Conservation (phyloP, 805 yeast genomes). For the Ogataea allantospora region DNA sequence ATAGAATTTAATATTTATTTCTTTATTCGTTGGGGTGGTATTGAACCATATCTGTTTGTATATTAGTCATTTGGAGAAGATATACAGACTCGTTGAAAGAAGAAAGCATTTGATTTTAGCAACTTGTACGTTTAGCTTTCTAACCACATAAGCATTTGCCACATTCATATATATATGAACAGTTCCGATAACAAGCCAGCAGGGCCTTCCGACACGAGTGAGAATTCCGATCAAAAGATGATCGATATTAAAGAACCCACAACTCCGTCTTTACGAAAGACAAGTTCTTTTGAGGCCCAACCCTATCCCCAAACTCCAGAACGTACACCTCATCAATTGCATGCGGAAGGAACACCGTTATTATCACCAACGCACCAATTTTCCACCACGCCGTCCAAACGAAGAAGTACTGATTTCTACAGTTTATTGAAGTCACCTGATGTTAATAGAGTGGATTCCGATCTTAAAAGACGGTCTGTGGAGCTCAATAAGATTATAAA, state of each 20-base stretch:
- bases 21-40: slow-evolving; percentile 1
- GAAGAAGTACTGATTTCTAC: slow-evolving; percentile 36
- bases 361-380: slow-evolving; percentile 32
- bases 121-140: not conserved
- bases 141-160: not conserved
- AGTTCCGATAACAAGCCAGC: slow-evolving; percentile 6
- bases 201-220: slow-evolving; percentile 1
- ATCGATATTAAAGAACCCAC: slow-evolving; percentile 22
- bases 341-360: slow-evolving; percentile 33
- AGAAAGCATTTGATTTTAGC: too few species aligned
- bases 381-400: slow-evolving; percentile 30
- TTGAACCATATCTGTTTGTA: slow-evolving; percentile 1
- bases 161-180: slow-evolving; percentile 4
- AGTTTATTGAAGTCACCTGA: slow-evolving; percentile 37
- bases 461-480: slow-evolving; percentile 32
- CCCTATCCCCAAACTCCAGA: slow-evolving; percentile 32
- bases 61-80: slow-evolving; percentile 3
- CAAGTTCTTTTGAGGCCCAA: slow-evolving; percentile 19
- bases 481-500: slow-evolving; percentile 32
- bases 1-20: slow-evolving; percentile 10
- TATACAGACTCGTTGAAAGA: not conserved
- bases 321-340: slow-evolving; percentile 28
- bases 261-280: slow-evolving; percentile 28
- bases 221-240: not conserved
- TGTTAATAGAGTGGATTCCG: slow-evolving; percentile 17